Conservation (phyloP, 495 filamentous ascomycete species). For the Neohortaea acidophila region DNA sequence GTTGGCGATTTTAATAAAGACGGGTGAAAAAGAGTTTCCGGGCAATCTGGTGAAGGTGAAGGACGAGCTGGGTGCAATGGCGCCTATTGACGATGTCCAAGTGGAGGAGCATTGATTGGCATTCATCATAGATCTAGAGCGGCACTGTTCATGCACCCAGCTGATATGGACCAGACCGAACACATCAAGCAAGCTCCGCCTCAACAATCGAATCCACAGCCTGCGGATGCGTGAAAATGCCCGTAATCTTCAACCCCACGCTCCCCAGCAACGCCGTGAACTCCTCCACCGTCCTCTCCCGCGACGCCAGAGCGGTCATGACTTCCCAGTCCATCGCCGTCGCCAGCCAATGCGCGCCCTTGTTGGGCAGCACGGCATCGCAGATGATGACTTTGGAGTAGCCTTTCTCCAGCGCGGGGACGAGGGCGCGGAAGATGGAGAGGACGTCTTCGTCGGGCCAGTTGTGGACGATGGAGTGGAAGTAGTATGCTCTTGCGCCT, state of each 20-base stretch:
- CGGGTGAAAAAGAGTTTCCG: too few relatives aligned
- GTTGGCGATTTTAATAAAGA: too few relatives aligned
- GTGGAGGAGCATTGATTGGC: too few relatives aligned
- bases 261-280: slow-evolving; percentile 29
- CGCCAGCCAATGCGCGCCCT: slow-evolving; percentile 27
- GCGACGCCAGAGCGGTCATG: slow-evolving; percentile 26
- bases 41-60: too few relatives aligned
- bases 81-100: too few relatives aligned
- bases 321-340: slow-evolving; percentile 35
- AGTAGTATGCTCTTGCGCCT: slow-evolving; percentile 25
- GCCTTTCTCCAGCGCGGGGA: slow-evolving; percentile 31
- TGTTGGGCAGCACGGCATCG: slow-evolving; percentile 36
- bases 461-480: slow-evolving; percentile 17
- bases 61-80: too few relatives aligned
- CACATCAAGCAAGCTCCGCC: too few relatives aligned
- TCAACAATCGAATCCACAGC: too few relatives aligned
- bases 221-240: too few relatives aligned
- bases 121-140: too few relatives aligned
- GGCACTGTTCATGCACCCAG: too few relatives aligned
- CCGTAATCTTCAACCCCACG: slow-evolving; percentile 29
- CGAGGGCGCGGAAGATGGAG: slow-evolving; percentile 7
- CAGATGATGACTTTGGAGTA: slow-evolving; percentile 38
- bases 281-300: slow-evolving; percentile 26
- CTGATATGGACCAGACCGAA: too few relatives aligned
- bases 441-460: slow-evolving; percentile 6